phyloP scores from a whole-genome alignment of 129 eudicot genomes.

The Heracleum sosnowskyi region DNA sequence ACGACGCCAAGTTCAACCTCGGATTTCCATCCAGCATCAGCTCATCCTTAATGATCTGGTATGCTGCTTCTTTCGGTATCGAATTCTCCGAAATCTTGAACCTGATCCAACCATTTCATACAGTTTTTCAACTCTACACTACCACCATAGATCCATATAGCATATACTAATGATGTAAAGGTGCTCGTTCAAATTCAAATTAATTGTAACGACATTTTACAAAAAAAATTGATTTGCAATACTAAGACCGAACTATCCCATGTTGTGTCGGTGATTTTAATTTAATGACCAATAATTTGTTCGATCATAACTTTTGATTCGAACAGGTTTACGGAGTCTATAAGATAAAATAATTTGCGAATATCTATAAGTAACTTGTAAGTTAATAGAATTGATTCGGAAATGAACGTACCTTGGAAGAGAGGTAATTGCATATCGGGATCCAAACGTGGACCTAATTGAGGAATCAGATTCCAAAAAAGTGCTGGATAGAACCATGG shows the following conservation, averaged over 20 bases:
- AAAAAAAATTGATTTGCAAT: too few relatives aligned
- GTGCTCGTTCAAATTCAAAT: background rate
- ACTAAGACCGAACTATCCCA: too few relatives aligned
- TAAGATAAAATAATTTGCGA: background rate
- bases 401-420: constrained; percentile 12
- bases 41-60: constrained; percentile 3
- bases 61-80: constrained; percentile 11
- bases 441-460: background rate
- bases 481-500: background rate
- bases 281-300: too few relatives aligned
- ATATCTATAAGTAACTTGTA: too few relatives aligned
- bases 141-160: too few relatives aligned
- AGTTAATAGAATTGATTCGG: too few relatives aligned
- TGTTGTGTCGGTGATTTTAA: too few relatives aligned
- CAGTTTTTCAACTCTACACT: background rate
- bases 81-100: constrained; percentile 4
- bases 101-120: background rate
- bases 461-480: background rate
- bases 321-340: background rate
- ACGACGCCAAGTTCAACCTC: constrained; percentile 1
- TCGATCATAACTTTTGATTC: too few relatives aligned
- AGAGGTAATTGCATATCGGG: background rate
- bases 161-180: too few relatives aligned
- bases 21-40: constrained; percentile 11
- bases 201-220: background rate